phyloP scores from a whole-genome alignment of 2,329 filamentous ascomycete genomes.

The Aspergillus felis region DNA sequence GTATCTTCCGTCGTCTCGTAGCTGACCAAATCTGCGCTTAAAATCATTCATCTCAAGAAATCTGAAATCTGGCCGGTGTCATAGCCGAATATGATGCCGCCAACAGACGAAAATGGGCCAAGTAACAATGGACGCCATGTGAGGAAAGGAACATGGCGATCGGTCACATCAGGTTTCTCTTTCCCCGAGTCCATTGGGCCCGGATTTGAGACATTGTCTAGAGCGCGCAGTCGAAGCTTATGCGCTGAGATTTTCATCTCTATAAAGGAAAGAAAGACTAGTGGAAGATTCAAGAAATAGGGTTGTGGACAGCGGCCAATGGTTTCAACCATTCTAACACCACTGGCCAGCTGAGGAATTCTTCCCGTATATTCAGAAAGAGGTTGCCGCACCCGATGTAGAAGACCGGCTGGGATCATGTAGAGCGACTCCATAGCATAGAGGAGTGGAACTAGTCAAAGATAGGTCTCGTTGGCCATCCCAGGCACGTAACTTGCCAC shows the following conservation, averaged over 20 bases:
- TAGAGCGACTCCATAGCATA: neutral
- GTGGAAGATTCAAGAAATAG: too few relatives aligned
- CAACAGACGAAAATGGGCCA: constrained; percentile 43
- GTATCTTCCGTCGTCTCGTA: constrained; percentile 24
- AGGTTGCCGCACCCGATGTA: neutral
- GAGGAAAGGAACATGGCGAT: constrained; percentile 18
- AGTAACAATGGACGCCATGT: constrained; percentile 32
- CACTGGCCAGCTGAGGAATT: too few relatives aligned
- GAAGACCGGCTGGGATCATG: neutral
- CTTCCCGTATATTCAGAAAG: too few relatives aligned
- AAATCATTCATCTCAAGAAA: constrained; percentile 43
- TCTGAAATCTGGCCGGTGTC: constrained; percentile 43
- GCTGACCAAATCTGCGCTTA: constrained; percentile 34
- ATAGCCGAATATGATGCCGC: constrained; percentile 42
- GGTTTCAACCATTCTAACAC: too few relatives aligned
- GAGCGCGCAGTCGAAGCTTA: too few relatives aligned
- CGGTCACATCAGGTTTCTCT: constrained; percentile 2
- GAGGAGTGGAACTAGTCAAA: too few relatives aligned
- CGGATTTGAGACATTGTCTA: too few relatives aligned
- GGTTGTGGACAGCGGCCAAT: too few relatives aligned
- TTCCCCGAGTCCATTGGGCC: too few relatives aligned
- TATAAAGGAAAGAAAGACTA: too few relatives aligned
- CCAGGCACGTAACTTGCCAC: neutral
- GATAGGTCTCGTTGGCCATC: neutral
- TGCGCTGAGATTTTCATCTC: too few relatives aligned